Evolutionary conservation across 2,329 filamentous ascomycete genomes (phyloP), one percentile per base, ranked within the genome.

Genomic region (Parascedosporium putredinis): DNA sequence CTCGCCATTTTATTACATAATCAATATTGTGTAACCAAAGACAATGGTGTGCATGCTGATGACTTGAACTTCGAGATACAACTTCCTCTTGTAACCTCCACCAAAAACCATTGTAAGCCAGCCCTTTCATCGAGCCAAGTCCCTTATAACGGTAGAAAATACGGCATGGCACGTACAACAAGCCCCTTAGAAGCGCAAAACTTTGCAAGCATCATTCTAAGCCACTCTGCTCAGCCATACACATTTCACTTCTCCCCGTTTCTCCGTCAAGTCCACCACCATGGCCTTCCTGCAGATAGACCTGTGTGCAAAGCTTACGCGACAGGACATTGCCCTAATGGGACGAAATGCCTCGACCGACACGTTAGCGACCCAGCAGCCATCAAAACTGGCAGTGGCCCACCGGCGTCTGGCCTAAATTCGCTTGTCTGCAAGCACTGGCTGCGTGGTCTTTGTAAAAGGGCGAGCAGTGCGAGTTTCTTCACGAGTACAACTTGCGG

Each of bases 381-480:
- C 5, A 67, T 70, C 22, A 50, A 50, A 36, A 22, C 40, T 7
- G 43, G 49, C 6, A 56, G 60, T 18, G 54, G 55, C 29, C 55
- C 52, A 51, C 64, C 62, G n/a, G 60, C 65, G 12, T 67, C 73
- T 36, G 81, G 81, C 29, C 84, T 84, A 64, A 87, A 84, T 69
- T 86, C 79, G 62, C 81, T 97, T 14, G 91, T 98, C 53, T 98
- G 93, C 81, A 98, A 98, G 72, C 93, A 97, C 75, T 97, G 93
- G 83, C 82, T 97, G 61, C 87, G 94, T 56, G 91, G 90, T 0
- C 80, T 98, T 18, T 98, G 93, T 75, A 98, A 98, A 97, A 97
- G 69, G 93, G 91, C 60, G 85, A 96, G 62, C 81, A 83, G 57
- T 98, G 93, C 81, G 93, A 98, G 72, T 98, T 97, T 61, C 75